Evolutionary conservation across 2,329 filamentous ascomycete species (phyloP), one percentile per base, ranked within the genome.

Genomic region (Aspergillus bombycis): DNA sequence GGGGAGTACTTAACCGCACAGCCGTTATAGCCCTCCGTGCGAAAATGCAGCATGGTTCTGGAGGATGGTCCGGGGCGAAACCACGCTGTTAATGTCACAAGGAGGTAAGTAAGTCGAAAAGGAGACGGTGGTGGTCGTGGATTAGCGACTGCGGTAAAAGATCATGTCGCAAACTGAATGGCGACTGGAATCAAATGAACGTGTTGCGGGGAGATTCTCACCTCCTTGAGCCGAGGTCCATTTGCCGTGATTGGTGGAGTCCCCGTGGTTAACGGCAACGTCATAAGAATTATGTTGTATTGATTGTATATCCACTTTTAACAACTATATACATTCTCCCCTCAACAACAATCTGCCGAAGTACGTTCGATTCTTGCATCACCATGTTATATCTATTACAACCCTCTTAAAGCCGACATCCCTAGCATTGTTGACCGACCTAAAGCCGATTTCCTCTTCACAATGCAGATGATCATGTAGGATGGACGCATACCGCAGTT

Each of bases 1-100:
- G 95, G 95, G 61, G 94, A 98, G 84, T 98, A 99, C 81, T 97
- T 97, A 79, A 97, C 93, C 70, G 92, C 92, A 81, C 96, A 97
- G 73, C 94, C 94, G 79, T 98, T 97, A 85, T 88, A 98, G 73
- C 95, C 95, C 76, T 92, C 86, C 26, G 95, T 98, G 68, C 92
- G 91, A 81, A 92, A 98, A 81, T 97, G 93, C 72, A 98, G 89
- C 93, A 98, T 97, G 60, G 67, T 82, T 71, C 65, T 53, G 23
- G 26, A 26, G 14, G 19, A 11, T 14, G 16, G 14, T 28, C 16
- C 26, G 19, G 2, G 7, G 48, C 30, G 16, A 52, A 50, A 32
- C 48, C 48, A 21, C 48, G 19, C 26, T 30, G 16, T 50, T 50
- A 11, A 50, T 3, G 23, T 50, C 26, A 28, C 12, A 30, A 54